Percentiles rank a stretch among this genome's conserved stretches.
Evolutionary conservation across 2,329 filamentous ascomycete genomes (phyloP).

Genomic region (Clarireedia hainanense): DNA sequence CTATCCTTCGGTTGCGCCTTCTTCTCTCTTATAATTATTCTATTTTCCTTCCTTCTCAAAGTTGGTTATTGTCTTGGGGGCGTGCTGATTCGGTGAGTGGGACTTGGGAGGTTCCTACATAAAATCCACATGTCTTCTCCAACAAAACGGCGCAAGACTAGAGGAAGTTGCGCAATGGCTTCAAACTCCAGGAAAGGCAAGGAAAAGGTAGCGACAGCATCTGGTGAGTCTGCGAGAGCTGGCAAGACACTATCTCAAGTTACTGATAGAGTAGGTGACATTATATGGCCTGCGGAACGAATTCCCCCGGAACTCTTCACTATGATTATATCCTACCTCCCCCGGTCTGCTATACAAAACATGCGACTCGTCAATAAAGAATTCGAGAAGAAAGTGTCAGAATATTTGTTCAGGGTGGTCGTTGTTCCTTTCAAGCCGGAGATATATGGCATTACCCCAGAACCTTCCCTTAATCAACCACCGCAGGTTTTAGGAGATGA

Average conservation of each 20-base stretch:
- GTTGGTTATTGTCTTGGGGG: too few species aligned
- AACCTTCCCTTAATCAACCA: constrained; percentile 11
- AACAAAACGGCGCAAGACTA: constrained; percentile 21
- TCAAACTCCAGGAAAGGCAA: constrained; percentile 7
- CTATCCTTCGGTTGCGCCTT: background rate
- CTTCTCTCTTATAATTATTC: background rate
- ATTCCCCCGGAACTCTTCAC: constrained; percentile 58
- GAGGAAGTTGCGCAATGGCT: constrained; percentile 6
- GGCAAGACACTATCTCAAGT: background rate
- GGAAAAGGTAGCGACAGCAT: background rate
- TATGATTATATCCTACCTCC: constrained; percentile 45
- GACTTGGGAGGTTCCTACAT: background rate
- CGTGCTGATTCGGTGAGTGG: too few species aligned
- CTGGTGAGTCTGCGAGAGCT: background rate
- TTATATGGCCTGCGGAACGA: constrained; percentile 31
- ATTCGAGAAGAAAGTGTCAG: constrained; percentile 49
- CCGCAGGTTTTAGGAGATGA: constrained; percentile 2
- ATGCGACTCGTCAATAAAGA: constrained; percentile 55
- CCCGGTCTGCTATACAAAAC: constrained; percentile 48
- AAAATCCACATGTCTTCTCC: constrained; percentile 10
- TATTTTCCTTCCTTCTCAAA: too few species aligned
- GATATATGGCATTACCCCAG: constrained; percentile 47
- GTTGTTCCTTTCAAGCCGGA: constrained; percentile 59
- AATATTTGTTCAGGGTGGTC: constrained; percentile 51
- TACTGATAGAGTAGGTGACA: constrained; percentile 6